Base-by-base conservation (phyloP, 805 yeast genomes). In the Pichia gijzeniarum region DNA sequence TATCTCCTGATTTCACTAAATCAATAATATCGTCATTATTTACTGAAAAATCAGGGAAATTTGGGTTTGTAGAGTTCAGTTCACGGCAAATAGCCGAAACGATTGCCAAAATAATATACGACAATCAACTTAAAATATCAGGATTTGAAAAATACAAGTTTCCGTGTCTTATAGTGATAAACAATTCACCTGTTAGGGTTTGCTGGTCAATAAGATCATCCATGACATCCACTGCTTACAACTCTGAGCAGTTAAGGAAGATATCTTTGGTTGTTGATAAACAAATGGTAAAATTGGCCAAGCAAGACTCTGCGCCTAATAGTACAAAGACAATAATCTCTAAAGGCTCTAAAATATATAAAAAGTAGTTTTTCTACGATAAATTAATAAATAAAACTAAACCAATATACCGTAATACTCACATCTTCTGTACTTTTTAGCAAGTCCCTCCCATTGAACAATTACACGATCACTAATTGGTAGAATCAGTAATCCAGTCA, bases 361-460 rank as follows among this genome's bases (percentile, higher is more conserved):
- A 18, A 43, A 17, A 18, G 7, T 30, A 30, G 28, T 25, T 25
- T 25, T 25, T 6, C 31, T 33, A 41, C 32, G 18, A 37, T 8
- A 30, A 17, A 35, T 35, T 19, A 7, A 16, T 6, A 35, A 40
- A 28, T 12, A 17, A 8, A 34, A 16, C 41, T 14, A 87, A 0
- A 87, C 88, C 39, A 91, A 67, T 8, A 88, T 73, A 0, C 97
- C 97, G 56, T 77, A 71, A 59, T 77, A 88, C 56, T 86, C 95
- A 1, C 87, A 77, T 45, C 86, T 63, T 6, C 63, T 68, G 55
- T 79, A 80, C 44, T 61, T 57, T 18, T 57, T 50, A 7, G 73
- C 70, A 45, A 93, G 67, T 22, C 71, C 69, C 22, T 76, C 77
- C 99, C 99, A 93, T 61, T 93, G 99, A 8, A 93, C 98, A 1